phyloP scores from a whole-genome alignment of 805 yeast species.

The Spencermartinsiella europaea region DNA sequence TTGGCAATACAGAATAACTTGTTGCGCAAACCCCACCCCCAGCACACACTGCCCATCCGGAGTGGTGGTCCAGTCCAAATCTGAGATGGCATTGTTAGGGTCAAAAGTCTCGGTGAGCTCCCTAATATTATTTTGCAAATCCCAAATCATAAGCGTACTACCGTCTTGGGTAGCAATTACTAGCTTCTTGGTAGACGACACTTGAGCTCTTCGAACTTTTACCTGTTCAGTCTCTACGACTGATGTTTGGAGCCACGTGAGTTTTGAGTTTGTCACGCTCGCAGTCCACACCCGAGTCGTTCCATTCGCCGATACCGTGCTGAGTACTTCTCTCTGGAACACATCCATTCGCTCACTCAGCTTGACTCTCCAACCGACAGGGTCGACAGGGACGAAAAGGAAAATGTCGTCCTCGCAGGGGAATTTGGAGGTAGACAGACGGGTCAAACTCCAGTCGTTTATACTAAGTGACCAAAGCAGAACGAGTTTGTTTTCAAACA shows the following conservation, averaged over 20 bases:
- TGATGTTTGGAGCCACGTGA: conserved; percentile 51
- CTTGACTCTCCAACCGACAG: conserved; percentile 49
- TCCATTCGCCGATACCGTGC: conserved; percentile 54
- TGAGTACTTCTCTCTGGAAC: conserved; percentile 44
- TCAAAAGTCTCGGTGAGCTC: conserved; percentile 51
- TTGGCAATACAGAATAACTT: conserved; percentile 70
- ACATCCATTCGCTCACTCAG: conserved; percentile 31
- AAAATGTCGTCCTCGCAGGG: conserved; percentile 1
- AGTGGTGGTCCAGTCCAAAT: conserved; percentile 85
- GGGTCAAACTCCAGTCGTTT: neutral
- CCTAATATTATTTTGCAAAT: conserved; percentile 56
- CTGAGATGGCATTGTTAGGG: conserved; percentile 41
- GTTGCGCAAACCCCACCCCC: conserved; percentile 65
- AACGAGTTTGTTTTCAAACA: neutral
- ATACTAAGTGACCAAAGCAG: neutral
- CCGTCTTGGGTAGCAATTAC: conserved; percentile 63
- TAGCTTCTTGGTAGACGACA: conserved; percentile 69
- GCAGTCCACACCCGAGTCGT: conserved; percentile 45
- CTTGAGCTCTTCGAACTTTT: conserved; percentile 53
- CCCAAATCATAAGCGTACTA: conserved; percentile 68
- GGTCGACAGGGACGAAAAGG: conserved; percentile 57
- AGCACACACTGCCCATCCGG: conserved; percentile 61
- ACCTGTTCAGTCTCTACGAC: conserved; percentile 51
- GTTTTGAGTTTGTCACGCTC: conserved; percentile 23
- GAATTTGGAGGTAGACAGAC: neutral